Evolutionary conservation across 148 eudicot genomes (phyloP).

Genomic region (Chenopodium quinoa): DNA sequence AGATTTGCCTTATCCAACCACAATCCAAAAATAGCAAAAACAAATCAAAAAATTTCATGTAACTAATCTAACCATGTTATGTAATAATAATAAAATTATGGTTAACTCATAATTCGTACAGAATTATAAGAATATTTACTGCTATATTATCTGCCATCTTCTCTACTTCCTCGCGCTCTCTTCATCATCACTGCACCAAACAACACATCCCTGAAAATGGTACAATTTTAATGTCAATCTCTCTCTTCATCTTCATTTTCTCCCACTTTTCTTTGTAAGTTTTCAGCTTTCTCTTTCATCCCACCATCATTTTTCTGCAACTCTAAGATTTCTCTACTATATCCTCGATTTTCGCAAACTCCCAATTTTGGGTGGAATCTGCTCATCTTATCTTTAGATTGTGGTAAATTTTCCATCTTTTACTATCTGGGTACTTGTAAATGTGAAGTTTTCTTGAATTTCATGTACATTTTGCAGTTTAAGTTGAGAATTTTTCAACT

Average conservation of each 20-base stretch:
- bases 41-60: background rate
- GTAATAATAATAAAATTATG: background rate
- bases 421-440: background rate
- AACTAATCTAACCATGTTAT: too few relatives aligned
- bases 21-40: conserved; percentile 7
- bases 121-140: background rate
- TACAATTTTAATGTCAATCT: background rate
- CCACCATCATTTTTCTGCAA: background rate
- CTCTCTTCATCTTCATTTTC: background rate
- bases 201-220: background rate
- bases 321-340: conserved; percentile 4
- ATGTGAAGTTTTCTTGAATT: background rate
- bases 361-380: background rate
- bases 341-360: background rate
- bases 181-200: background rate
- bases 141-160: background rate
- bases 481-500: background rate
- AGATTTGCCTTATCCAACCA: background rate
- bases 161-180: background rate
- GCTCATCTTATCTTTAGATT: background rate
- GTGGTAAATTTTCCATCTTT: background rate
- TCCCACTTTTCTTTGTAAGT: background rate
- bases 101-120: background rate
- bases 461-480: background rate
- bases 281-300: background rate